Percentiles rank a stretch among this genome's conserved stretches.
phyloP scores from a whole-genome alignment of 108 stramenopile species.

The Nitzschia palea region DNA sequence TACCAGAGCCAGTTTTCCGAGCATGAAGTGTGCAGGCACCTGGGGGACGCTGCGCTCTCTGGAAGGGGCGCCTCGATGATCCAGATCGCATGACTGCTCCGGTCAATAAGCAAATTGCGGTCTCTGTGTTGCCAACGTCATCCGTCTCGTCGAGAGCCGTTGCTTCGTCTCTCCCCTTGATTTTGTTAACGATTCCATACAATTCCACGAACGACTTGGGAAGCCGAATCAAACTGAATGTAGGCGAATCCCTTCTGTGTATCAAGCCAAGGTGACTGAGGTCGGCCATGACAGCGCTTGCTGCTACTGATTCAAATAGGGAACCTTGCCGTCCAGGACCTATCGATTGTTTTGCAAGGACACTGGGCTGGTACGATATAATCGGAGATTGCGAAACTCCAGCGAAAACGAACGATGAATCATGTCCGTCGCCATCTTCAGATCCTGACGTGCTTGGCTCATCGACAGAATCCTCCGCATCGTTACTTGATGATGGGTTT shows the following conservation, averaged over 20 bases:
- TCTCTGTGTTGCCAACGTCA: slow-evolving; percentile 67
- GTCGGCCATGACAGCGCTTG: slow-evolving; percentile 73
- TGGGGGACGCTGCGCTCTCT: slow-evolving; percentile 46
- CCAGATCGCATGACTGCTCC: slow-evolving; percentile 88
- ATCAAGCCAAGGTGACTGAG: slow-evolving; percentile 80
- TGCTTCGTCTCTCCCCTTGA: slow-evolving; percentile 66
- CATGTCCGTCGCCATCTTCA: slow-evolving; percentile 40
- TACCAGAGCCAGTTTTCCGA: slow-evolving; percentile 78
- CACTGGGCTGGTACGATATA: slow-evolving; percentile 77
- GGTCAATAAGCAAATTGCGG: slow-evolving; percentile 88
- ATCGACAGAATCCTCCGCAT: slow-evolving; percentile 45
- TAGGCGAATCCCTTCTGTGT: slow-evolving; percentile 55
- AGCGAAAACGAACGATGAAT: slow-evolving; percentile 51
- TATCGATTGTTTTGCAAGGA: slow-evolving; percentile 54
- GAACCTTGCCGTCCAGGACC: slow-evolving; percentile 74
- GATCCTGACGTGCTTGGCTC: slow-evolving; percentile 47
- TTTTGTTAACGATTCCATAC: slow-evolving; percentile 78
- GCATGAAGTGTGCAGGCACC: slow-evolving; percentile 89
- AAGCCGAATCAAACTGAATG: slow-evolving; percentile 75
- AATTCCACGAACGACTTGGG: slow-evolving; percentile 89
- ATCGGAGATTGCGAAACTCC: slow-evolving; percentile 74
- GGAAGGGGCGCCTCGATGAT: slow-evolving; percentile 42
- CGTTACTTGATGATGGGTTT: neutral
- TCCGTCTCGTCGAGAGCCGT: slow-evolving; percentile 60
- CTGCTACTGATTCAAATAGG: slow-evolving; percentile 61